Percentiles rank a stretch among this genome's conserved stretches.
phyloP scores from a whole-genome alignment of 202 grass and related monocot species.

The Eragrostis tef region DNA sequence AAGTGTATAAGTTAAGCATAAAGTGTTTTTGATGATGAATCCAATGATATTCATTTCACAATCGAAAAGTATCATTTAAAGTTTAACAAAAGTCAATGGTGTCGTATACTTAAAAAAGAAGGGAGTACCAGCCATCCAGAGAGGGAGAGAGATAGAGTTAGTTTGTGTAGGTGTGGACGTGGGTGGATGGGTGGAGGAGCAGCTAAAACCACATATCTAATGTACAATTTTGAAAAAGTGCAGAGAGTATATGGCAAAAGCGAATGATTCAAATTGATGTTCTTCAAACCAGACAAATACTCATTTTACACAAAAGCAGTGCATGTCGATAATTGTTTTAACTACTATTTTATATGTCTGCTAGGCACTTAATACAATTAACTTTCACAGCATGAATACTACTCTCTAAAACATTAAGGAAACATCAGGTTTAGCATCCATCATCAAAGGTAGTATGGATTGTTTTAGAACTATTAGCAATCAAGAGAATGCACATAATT shows the following conservation, averaged over 20 bases:
- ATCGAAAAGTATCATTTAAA: no score
- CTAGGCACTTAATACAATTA: background rate
- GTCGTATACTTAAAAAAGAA: no score
- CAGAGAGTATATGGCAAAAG: background rate
- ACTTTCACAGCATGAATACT: background rate
- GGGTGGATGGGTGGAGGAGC: background rate
- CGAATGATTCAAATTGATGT: background rate
- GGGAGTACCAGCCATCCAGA: background rate
- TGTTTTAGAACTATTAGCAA: constrained; percentile 2
- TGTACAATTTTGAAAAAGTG: background rate
- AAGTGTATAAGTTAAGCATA: no score
- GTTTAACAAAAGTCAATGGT: no score
- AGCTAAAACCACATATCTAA: background rate
- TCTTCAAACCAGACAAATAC: background rate
- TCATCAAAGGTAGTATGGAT: background rate
- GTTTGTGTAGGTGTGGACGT: background rate
- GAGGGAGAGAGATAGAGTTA: background rate
- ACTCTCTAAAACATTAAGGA: background rate
- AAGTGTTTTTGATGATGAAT: no score
- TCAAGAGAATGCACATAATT: constrained; percentile 10
- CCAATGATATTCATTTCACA: no score
- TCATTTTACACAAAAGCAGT: background rate
- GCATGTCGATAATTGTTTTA: constrained; percentile 14
- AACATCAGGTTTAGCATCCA: constrained; percentile 3
- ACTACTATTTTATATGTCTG: background rate